Evolutionary conservation across 257 asterid genomes (phyloP), one percentile per base, ranked within the genome.

Genomic region (Ligustrum vulgare): DNA sequence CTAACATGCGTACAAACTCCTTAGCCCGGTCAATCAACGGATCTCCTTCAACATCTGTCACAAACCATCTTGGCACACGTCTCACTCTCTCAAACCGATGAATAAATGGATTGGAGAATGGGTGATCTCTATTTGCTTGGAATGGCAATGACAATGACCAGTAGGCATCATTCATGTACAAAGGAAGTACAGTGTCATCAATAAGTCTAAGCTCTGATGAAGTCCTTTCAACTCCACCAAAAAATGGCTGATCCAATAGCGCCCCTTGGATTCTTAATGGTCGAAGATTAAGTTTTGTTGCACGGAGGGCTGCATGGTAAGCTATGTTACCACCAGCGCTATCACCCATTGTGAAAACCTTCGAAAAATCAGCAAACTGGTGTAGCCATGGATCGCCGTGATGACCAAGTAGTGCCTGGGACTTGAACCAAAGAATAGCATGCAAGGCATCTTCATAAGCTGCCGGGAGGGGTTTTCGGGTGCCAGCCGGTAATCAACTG

Each of bases 381-480:
- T 79, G 83, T 76, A 81, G 23, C 84, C 84, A 77, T 0, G 79
- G 81, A 25, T 81, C 84, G 0, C 73, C 76, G 4, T 81, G 82
- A 6, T 78, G 78, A 9, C n/a, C 34, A 1, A 64, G 68, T 5
- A 51, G 28, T 5, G 84, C 81, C 58, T 85, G 85, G 73, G 72
- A 35, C 32, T 47, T 34, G 8, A 47, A 78, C 89, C 89, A 82
- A 36, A 54, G 20, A 47, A 85, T 58, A 22, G 76, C 86, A 31
- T 71, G 67, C 10, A 85, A 67, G 2, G 86, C 88, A 68, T 85
- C 88, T 69, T 82, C 86, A 13, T 67, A 85, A 35, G 88, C 83
- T 15, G 81, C 83, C 1, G 88, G 88, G 74, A 85, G 81, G 51
- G 81, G 71, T 82, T 63, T 80, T 85, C 88, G 0, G 88, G 86